These are phyloP conservation scores for Mucor sp. DNA, from an alignment of 371 early-diverging fungal genomes.

Conservation along the genomic window DNA sequence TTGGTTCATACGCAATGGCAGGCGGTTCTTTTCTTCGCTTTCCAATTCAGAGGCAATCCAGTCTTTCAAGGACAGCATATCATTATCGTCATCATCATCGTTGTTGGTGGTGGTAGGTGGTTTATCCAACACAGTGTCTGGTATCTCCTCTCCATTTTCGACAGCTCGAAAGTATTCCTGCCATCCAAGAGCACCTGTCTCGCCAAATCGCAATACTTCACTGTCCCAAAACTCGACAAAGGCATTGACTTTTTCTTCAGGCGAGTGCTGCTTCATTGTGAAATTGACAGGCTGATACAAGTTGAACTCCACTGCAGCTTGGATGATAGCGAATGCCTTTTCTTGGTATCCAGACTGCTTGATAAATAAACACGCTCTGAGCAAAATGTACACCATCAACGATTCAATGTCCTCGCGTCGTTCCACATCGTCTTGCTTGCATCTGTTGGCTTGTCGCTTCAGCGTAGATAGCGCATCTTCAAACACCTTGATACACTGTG, in stretches of 20 bases:
- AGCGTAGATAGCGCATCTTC: constrained; percentile 60
- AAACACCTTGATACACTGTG: constrained; percentile 63
- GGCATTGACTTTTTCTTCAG: constrained; percentile 53
- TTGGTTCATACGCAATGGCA: constrained; percentile 35
- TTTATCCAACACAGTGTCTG: background rate
- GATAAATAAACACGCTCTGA: constrained; percentile 66
- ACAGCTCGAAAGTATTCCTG: constrained; percentile 25
- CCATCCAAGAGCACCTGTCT: constrained; percentile 72
- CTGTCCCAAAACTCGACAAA: constrained; percentile 81
- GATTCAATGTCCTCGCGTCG: constrained; percentile 54
- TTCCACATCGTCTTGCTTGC: constrained; percentile 13
- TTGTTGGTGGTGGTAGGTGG: background rate
- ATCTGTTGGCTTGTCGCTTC: constrained; percentile 13
- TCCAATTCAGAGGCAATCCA: constrained; percentile 11
- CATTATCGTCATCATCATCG: constrained; percentile 21
- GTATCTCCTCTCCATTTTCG: constrained; percentile 20
- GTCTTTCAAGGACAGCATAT: constrained; percentile 5
- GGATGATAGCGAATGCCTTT: constrained; percentile 65
- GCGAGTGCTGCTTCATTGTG: constrained; percentile 17
- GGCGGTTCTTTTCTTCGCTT: constrained; percentile 23
- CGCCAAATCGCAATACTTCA: constrained; percentile 78
- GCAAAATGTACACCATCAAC: constrained; percentile 64
- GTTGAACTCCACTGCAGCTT: constrained; percentile 75
- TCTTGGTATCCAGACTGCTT: constrained; percentile 75
- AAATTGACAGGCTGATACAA: constrained; percentile 62